Evolutionary conservation across 805 yeast genomes (phyloP).

Genomic region (Metschnikowia amazonensis): DNA sequence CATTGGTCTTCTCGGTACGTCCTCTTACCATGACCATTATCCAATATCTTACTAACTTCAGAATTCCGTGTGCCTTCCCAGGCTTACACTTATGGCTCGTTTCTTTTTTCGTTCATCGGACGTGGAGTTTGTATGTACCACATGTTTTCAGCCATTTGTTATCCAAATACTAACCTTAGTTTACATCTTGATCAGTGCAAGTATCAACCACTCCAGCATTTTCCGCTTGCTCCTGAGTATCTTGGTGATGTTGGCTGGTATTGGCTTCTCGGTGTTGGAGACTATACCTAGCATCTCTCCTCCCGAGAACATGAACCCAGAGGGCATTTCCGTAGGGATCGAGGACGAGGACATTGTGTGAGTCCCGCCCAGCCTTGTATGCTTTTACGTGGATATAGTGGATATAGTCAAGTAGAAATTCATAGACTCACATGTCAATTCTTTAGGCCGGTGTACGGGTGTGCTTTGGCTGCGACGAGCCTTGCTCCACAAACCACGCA

Average conservation of each 20-base stretch:
- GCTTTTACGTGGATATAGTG: no score
- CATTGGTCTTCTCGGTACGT: conserved; percentile 48
- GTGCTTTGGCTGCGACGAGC: neutral
- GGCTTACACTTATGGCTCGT: conserved; percentile 62
- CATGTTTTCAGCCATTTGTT: no score
- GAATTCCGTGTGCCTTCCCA: conserved; percentile 56
- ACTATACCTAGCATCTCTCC: conserved; percentile 71
- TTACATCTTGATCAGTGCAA: conserved; percentile 36
- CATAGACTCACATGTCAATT: no score
- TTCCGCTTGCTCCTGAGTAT: conserved; percentile 58
- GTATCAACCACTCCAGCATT: conserved; percentile 47
- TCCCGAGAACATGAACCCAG: conserved; percentile 72
- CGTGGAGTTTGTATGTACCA: conserved; percentile 61
- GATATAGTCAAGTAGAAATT: no score
- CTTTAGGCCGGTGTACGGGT: conserved; percentile 1
- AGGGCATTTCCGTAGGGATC: conserved; percentile 36
- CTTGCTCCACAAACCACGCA: neutral
- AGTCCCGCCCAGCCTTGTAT: no score
- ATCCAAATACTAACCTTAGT: conserved; percentile 28
- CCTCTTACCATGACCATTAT: neutral
- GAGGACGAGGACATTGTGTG: conserved; percentile 37
- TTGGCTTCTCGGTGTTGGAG: conserved; percentile 58
- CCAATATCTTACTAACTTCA: conserved; percentile 17
- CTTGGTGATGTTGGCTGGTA: conserved; percentile 57
- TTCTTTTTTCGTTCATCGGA: conserved; percentile 68